phyloP scores from a whole-genome alignment of 164 flowering plant genomes.

The Brasenia schreberi region DNA sequence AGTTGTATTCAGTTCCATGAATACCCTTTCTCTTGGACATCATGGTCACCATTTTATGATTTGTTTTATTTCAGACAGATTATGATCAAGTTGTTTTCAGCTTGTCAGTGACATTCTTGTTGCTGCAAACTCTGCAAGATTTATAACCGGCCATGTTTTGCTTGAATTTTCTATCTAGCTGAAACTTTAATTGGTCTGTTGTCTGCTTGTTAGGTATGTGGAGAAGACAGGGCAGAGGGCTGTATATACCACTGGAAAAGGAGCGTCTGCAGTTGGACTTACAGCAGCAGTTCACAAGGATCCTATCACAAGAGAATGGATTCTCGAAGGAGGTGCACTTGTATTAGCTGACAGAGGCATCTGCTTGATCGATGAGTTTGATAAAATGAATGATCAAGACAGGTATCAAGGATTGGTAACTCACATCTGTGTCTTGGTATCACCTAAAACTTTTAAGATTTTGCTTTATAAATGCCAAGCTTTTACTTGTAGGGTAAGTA shows the following conservation, averaged over 20 bases:
- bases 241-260: slow-evolving; percentile 97
- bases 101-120: too few species aligned
- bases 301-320: slow-evolving; percentile 95
- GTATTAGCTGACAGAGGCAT: slow-evolving; percentile 95
- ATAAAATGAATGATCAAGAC: slow-evolving; percentile 99
- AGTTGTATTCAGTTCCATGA: too few species aligned
- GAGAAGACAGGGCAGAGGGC: slow-evolving; percentile 98
- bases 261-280: slow-evolving; percentile 98
- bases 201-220: slow-evolving; percentile 47
- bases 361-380: slow-evolving; percentile 96
- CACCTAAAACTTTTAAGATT: too few species aligned
- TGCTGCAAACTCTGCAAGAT: too few species aligned
- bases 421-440: too few species aligned
- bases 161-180: too few species aligned
- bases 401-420: slow-evolving; percentile 24
- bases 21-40: too few species aligned
- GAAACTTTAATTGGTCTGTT: too few species aligned
- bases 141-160: too few species aligned
- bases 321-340: slow-evolving; percentile 99
- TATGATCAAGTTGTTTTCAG: too few species aligned
- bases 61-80: too few species aligned
- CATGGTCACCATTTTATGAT: too few species aligned
- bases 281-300: slow-evolving; percentile 99
- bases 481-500: slow-evolving; percentile 59
- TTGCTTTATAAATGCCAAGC: background rate